Percentiles rank a stretch among this genome's conserved stretches.
These are phyloP conservation scores for Psidium guajava DNA, from an alignment of 345 rosid genomes.

Conservation along the genomic window DNA sequence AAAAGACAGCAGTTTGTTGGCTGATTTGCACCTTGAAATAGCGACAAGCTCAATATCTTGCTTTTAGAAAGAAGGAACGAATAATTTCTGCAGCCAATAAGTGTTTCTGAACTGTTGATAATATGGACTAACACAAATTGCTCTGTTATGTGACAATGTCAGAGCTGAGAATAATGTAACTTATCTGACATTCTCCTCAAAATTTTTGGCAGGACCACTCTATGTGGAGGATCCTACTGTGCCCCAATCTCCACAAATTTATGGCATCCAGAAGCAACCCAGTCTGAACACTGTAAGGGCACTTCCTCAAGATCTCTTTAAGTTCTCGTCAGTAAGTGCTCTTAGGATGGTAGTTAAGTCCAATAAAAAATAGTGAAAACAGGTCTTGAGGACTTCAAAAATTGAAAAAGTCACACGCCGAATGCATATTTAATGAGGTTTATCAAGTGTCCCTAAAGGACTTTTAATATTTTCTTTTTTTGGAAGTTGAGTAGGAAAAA, in stretches of 20 bases:
- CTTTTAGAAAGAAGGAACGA: background rate
- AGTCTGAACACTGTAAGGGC: slow-evolving; percentile 47
- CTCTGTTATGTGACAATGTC: background rate
- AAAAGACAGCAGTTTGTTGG: background rate
- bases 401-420: background rate
- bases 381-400: background rate
- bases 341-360: background rate
- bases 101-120: background rate
- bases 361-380: background rate
- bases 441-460: background rate
- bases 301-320: slow-evolving; percentile 1
- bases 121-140: background rate
- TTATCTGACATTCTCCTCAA: slow-evolving; percentile 3
- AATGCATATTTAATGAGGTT: background rate
- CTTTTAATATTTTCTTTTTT: background rate
- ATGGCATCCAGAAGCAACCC: slow-evolving; percentile 34
- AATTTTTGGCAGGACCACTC: slow-evolving; percentile 35
- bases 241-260: slow-evolving; percentile 25
- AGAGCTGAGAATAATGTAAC: background rate
- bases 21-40: background rate
- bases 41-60: background rate
- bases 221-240: slow-evolving; percentile 43
- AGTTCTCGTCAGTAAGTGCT: background rate
- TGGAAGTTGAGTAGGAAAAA: background rate
- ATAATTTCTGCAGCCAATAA: background rate